Base-by-base conservation (phyloP, 2,329 filamentous ascomycete genomes). In the Ophiocordyceps camponoti-rufipedis region DNA sequence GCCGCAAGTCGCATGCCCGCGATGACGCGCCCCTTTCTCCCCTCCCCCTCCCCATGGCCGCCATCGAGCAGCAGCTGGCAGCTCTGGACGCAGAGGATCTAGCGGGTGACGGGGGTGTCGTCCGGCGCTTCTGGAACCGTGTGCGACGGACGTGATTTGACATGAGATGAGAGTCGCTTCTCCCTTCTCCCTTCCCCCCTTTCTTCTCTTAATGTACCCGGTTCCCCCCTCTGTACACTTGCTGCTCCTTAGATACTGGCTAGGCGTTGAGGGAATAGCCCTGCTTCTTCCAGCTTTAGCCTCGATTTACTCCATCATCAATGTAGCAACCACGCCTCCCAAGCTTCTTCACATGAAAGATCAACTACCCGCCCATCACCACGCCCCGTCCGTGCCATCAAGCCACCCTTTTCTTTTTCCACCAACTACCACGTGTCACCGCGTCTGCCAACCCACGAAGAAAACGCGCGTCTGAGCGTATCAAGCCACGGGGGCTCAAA, bases 91-190 rank as follows among this genome's bases (percentile, higher is more conserved):
- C 70, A 47, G 62, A 68, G 46, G 61, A 66, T 19, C 43, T 60
- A 7, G 47, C 47, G 11, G 45, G 53, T 4, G 74, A 78, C 47
- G 66, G 64, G 44, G 68, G 71, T 5, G 66, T 75, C 3, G 70
- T 81, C 55, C 80, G 74, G 62, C 70, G 75, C 45, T 66, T 82
- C 46, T 82, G 78, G 77, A 75, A 80, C 50, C 70, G 68, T 48
- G 72, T 81, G 38, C 66, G 71, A 46, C 67, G 72, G 47, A 56
- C 61, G 38, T 64, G 48, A 52, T 38, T 16, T 18, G 13, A 38
- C 28, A 32, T 16, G 28, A 33, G 9, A 16, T 8, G 7, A 18
- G 5, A 16, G 32, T 31, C 7, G 9, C 29, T 12, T 31, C 4
- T 31, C 12, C 29, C 9, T 18, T 38, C 14, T 39, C 29, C 29